These are phyloP conservation scores for Colletotrichum tanaceti DNA, from an alignment of 2,329 filamentous ascomycete genomes.

Conservation along the genomic window DNA sequence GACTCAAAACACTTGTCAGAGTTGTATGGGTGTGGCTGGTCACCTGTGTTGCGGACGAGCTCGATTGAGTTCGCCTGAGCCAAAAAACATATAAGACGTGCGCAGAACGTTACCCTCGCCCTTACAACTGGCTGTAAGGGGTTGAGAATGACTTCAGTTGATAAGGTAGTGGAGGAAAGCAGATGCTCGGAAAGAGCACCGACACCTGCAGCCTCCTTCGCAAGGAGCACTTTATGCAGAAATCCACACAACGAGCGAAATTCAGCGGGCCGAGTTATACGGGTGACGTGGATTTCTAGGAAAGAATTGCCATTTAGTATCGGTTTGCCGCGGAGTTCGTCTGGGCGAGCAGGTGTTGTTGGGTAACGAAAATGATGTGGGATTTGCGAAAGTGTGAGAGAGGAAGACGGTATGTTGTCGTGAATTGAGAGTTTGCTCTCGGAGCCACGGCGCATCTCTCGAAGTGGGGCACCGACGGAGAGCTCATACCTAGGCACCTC, in stretches of 20 bases:
- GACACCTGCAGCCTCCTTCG: neutral
- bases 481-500: no score
- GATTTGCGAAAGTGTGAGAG: neutral
- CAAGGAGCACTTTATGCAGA: no score
- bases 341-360: neutral
- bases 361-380: neutral
- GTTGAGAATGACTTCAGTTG: neutral
- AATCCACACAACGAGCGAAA: neutral
- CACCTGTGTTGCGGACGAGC: neutral
- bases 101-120: neutral
- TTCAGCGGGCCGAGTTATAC: neutral
- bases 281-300: no score
- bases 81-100: neutral
- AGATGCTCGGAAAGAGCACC: neutral
- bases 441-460: neutral
- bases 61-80: constrained; percentile 1
- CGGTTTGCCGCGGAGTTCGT: neutral
- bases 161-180: neutral
- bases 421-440: no score
- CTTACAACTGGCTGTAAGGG: constrained; percentile 7
- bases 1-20: constrained; percentile 33
- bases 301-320: no score
- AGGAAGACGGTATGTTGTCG: neutral
- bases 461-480: neutral
- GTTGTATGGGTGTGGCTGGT: constrained; percentile 1